Evolutionary conservation across 2,329 filamentous ascomycete genomes (phyloP).

Genomic region (Magnaporthiopsis rhizophila): DNA sequence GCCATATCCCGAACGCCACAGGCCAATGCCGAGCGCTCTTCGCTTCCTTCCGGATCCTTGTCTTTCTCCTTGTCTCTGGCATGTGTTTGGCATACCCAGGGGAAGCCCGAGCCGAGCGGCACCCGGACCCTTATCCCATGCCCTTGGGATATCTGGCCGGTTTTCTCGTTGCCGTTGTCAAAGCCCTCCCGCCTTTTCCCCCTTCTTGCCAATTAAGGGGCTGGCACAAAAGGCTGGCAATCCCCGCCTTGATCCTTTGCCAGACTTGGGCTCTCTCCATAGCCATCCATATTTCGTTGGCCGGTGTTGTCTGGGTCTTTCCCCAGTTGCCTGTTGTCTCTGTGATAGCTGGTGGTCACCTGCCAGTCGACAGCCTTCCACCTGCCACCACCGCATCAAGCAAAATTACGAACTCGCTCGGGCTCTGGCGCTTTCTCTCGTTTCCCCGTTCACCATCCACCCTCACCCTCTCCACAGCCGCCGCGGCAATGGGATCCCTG

Average conservation of each 20-base stretch:
- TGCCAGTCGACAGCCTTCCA: neutral
- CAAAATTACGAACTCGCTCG: neutral
- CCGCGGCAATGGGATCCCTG: conserved; percentile 3
- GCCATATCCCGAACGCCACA: neutral
- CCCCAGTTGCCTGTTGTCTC: neutral
- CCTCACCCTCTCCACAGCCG: neutral
- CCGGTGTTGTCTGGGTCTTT: neutral
- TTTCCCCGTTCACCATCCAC: neutral
- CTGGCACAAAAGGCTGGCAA: neutral
- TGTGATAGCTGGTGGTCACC: neutral
- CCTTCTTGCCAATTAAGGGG: neutral
- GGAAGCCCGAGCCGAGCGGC: neutral
- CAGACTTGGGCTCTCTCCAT: neutral
- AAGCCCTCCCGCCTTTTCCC: neutral
- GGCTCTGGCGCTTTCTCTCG: neutral
- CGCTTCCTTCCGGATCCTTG: neutral
- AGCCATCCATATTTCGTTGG: neutral
- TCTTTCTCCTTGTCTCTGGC: neutral
- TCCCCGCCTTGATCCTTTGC: neutral
- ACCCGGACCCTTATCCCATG: neutral
- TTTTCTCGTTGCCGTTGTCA: neutral
- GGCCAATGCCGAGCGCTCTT: neutral
- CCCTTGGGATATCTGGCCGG: neutral
- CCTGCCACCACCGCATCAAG: neutral
- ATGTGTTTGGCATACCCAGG: neutral